Conservation (phyloP, 257 asterid species). For the Solanum etuberosum region DNA sequence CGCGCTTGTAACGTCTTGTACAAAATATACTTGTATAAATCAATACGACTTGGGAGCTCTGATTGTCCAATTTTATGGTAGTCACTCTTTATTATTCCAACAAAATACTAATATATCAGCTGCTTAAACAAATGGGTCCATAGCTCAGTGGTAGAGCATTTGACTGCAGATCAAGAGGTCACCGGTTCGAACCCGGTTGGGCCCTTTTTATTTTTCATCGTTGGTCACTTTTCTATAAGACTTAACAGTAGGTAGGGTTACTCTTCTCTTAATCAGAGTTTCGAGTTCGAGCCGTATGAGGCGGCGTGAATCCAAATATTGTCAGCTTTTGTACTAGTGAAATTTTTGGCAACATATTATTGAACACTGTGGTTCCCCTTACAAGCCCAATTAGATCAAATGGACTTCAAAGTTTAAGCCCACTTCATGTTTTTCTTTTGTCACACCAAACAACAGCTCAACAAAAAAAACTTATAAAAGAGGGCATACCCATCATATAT, state of each 20-base stretch:
- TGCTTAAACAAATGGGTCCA: background rate
- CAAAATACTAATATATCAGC: no score
- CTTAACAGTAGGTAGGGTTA: no score
- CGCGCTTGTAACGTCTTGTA: background rate
- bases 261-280: no score
- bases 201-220: conserved; percentile 8
- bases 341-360: background rate
- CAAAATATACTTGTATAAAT: background rate
- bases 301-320: no score
- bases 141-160: conserved; percentile 97
- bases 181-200: conserved; percentile 34
- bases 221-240: no score
- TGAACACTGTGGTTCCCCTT: background rate
- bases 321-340: no score
- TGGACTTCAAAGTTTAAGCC: background rate
- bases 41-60: background rate
- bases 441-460: background rate
- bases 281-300: no score
- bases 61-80: background rate
- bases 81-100: background rate
- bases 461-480: background rate
- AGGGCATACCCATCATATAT: background rate
- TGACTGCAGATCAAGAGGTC: conserved; percentile 47
- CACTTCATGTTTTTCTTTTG: background rate
- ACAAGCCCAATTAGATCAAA: background rate